Percentiles rank a stretch among this genome's conserved stretches.
phyloP scores from a whole-genome alignment of 164 flowering plant genomes.

The Brasenia schreberi region DNA sequence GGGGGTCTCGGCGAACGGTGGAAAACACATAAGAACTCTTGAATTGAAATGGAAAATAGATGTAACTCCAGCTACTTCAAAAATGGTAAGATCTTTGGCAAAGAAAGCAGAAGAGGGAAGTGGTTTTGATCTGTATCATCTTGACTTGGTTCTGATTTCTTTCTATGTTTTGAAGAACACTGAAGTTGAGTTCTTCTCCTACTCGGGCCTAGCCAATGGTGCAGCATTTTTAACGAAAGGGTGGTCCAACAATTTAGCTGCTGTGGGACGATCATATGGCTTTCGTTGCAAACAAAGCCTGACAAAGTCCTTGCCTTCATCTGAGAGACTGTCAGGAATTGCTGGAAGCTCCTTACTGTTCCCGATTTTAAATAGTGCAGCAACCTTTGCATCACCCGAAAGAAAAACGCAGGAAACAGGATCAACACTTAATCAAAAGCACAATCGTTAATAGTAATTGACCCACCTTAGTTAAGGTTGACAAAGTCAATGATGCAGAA shows the following conservation, averaged over 20 bases:
- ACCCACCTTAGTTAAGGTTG: neutral
- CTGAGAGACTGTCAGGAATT: slow-evolving; percentile 81
- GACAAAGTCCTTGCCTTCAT: slow-evolving; percentile 83
- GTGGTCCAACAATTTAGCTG: slow-evolving; percentile 79
- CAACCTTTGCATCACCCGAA: slow-evolving; percentile 32
- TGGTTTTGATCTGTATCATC: no score
- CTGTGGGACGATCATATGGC: slow-evolving; percentile 70
- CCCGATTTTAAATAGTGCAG: slow-evolving; percentile 93
- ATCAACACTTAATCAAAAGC: neutral
- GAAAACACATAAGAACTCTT: no score
- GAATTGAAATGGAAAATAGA: no score
- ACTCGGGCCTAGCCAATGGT: slow-evolving; percentile 51
- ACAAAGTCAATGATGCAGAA: neutral
- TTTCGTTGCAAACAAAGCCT: slow-evolving; percentile 70
- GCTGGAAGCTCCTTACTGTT: slow-evolving; percentile 87
- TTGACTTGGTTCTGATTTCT: no score
- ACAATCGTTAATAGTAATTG: no score
- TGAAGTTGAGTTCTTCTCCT: no score
- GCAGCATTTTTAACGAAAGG: slow-evolving; percentile 75
- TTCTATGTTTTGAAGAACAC: no score
- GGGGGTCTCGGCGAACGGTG: no score
- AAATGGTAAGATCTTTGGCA: no score
- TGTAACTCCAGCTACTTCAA: no score
- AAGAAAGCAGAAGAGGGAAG: no score
- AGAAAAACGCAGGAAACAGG: slow-evolving; percentile 5